These are phyloP conservation scores for Monosporascus sp. DNA, from an alignment of 2,329 filamentous ascomycete genomes.

Conservation along the genomic window DNA sequence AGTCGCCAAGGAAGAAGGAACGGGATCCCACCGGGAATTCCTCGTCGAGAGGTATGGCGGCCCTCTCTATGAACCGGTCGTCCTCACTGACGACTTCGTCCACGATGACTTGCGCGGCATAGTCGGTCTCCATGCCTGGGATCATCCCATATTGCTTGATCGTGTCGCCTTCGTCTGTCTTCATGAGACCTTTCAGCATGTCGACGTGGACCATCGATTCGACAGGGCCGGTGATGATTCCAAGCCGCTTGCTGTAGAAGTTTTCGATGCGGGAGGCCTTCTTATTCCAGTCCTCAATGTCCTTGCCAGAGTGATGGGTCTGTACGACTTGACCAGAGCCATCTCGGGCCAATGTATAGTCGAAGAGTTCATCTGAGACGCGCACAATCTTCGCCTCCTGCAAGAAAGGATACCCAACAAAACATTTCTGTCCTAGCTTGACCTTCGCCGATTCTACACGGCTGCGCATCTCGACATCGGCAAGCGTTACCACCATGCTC, in stretches of 20 bases:
- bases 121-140: constrained; percentile 79
- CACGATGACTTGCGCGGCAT: constrained; percentile 86
- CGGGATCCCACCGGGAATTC: constrained; percentile 81
- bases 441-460: constrained; percentile 67
- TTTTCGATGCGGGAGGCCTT: constrained; percentile 80
- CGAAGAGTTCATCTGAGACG: constrained; percentile 90
- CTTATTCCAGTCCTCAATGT: constrained; percentile 78
- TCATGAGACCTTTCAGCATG: constrained; percentile 84
- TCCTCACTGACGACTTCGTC: constrained; percentile 88
- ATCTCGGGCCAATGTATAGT: constrained; percentile 67
- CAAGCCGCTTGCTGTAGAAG: constrained; percentile 85
- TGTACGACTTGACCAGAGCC: constrained; percentile 57
- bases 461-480: constrained; percentile 66
- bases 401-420: constrained; percentile 91
- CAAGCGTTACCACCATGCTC: constrained; percentile 86
- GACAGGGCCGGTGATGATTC: constrained; percentile 78
- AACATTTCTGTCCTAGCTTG: constrained; percentile 79
- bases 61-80: constrained; percentile 85
- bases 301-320: constrained; percentile 65
- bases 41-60: constrained; percentile 80
- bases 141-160: constrained; percentile 90
- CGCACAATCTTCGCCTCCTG: constrained; percentile 87
- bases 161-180: constrained; percentile 85
- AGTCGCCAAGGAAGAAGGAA: constrained; percentile 92
- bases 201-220: constrained; percentile 90